Base-by-base conservation (phyloP, 75 land plant genomes). In the Cryptomeria japonica region DNA sequence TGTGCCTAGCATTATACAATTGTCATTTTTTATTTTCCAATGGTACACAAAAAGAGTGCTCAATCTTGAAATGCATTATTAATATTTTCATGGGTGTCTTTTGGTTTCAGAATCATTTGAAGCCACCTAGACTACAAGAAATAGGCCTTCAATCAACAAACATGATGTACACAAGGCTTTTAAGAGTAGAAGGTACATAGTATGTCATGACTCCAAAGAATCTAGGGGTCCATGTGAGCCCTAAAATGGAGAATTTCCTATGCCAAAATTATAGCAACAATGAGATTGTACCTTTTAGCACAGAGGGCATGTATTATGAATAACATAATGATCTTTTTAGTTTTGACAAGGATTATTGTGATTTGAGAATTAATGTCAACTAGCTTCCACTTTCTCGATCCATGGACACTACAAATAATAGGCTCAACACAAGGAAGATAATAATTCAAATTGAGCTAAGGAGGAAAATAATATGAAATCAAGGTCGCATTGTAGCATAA, bases 211-310 rank as follows among this genome's bases (percentile, higher is more conserved):
- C 31, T n/a, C 73, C 25, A 25, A 68, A 68, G 31, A 68, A 6
- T 68, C 5, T n/a, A 55, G 58, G 58, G 5, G 31, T 46, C 7
- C 46, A 39, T 0, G 46, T 19, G 28, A 80, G 83, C 16, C 96
- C 97, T 56, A 96, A 96, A 80, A 91, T 96, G n/a, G 97, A 94
- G 85, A 93, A 96, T 47, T 94, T 96, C 83, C 85, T 96, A 18
- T 93, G 94, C 22, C 31, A 86, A 93, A 86, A 91, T 92, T 83
- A 86, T 90, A 36, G 86, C 90, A 92, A 93, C 90, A 78, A 56
- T 32, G 53, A 88, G 88, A 53, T 79, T 88, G 31, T 88, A 8
- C 44, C 83, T 80, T 8, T 80, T 25, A 41, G 83, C 47, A 22
- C 39, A 25, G 46, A 80, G 28, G 46, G 46, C 25, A 41, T 80